These are phyloP conservation scores for Xylaria sp. DNA, from an alignment of 2,329 filamentous ascomycete species.

Conservation along the genomic window DNA sequence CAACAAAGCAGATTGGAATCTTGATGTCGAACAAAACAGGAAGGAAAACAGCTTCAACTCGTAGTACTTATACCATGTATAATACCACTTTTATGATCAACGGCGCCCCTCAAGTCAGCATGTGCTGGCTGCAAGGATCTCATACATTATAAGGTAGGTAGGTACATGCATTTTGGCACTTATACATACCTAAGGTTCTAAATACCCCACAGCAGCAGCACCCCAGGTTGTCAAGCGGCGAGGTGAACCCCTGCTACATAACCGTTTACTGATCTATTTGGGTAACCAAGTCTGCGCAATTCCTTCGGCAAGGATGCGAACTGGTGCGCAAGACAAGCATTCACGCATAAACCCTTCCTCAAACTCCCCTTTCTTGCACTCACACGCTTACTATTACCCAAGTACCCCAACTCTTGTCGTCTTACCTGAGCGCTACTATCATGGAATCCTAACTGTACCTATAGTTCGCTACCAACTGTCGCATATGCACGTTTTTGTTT, in stretches of 20 bases:
- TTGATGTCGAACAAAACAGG: slow-evolving; percentile 2
- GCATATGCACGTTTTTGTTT: slow-evolving; percentile 9
- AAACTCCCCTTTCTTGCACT: background rate
- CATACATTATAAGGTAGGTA: no score
- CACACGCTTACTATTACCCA: background rate
- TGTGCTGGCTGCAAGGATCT: slow-evolving; percentile 11
- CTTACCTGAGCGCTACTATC: background rate
- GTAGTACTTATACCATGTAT: background rate
- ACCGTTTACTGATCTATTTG: background rate
- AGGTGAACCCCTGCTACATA: slow-evolving; percentile 27
- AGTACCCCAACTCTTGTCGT: background rate
- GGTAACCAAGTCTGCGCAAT: background rate
- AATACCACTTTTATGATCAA: slow-evolving; percentile 13
- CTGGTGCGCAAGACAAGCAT: background rate
- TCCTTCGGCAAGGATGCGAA: background rate
- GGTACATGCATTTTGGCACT: background rate
- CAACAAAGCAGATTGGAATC: no score
- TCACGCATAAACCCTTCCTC: slow-evolving; percentile 2
- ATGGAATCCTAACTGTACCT: background rate
- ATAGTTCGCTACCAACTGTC: background rate
- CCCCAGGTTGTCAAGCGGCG: slow-evolving; percentile 11
- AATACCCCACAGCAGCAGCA: slow-evolving; percentile 30
- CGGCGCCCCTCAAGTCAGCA: background rate
- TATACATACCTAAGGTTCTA: slow-evolving; percentile 20
- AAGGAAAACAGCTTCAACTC: background rate